Base-by-base conservation (phyloP, 345 rosid genomes). In the Nephelium lappaceum region DNA sequence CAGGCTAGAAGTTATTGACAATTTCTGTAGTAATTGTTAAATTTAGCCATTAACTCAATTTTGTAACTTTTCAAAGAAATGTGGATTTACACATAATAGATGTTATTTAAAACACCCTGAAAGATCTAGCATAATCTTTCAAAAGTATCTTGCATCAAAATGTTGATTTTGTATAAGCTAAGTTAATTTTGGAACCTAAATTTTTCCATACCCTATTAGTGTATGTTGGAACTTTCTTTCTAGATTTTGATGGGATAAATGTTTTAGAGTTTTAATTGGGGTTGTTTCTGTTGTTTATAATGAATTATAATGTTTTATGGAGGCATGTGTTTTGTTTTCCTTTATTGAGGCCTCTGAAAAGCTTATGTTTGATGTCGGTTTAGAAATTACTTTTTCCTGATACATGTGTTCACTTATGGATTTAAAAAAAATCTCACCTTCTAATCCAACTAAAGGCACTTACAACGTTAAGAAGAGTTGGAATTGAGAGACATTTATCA, bases 171-270 rank as follows among this genome's bases (percentile, higher is more conserved):
- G 16, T 61, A 73, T 41, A 53, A 21, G 42, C 57, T 8, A 7
- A 42, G 42, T 61, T 9, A 41, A 49, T 12, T 25, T 16, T 23
- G 41, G 38, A 23, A 41, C 53, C n/a, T 38, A 21, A 23, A 19
- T 12, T 60, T 18, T 5, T 23, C 36, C 2, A 42, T 41, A 21
- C 3, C 57, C 25, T 36, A 18, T 8, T 12, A 12, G 39, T 36
- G 4, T 38, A 38, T 57, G 11, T 43, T 71, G 62, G 5, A 71
- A 51, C 53, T 15, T 70, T 6, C 58, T 39, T 11, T 6, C 23
- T 73, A 21, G 51, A 60, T 55, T 73, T 60, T 61, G 68, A 36
- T 60, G 66, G 6, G 51, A 27, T 23, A 41, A 23, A 73, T 73
- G 21, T 7, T 60, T 55, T 23, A 53, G 58, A 53, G n/a, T 53